Percentiles rank a stretch among this genome's conserved stretches.
phyloP scores from a whole-genome alignment of 2,329 filamentous ascomycete genomes.

The Ophiosphaerella narmari region DNA sequence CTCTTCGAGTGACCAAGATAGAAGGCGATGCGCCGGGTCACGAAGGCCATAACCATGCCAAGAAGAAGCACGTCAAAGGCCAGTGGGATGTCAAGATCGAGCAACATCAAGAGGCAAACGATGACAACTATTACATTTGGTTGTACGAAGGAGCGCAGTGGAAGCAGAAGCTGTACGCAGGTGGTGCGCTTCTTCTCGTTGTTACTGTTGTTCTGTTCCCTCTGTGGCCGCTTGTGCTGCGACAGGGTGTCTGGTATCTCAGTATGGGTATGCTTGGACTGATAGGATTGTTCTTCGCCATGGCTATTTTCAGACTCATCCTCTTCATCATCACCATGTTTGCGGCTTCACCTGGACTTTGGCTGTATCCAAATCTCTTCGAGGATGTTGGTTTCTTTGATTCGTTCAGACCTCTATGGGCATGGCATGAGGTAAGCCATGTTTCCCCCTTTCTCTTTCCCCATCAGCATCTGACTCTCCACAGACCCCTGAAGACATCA shows the following conservation, averaged over 20 bases:
- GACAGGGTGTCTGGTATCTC: conserved; percentile 95
- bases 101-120: conserved; percentile 86
- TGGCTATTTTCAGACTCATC: conserved; percentile 96
- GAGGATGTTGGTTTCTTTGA: conserved; percentile 99
- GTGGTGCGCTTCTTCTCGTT: conserved; percentile 78
- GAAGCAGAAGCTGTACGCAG: conserved; percentile 91
- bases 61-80: conserved; percentile 86
- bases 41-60: conserved; percentile 58
- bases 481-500: conserved; percentile 49
- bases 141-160: conserved; percentile 92
- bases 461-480: neutral
- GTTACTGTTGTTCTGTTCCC: conserved; percentile 94
- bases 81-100: conserved; percentile 96
- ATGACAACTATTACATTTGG: conserved; percentile 96
- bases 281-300: conserved; percentile 91
- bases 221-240: conserved; percentile 88
- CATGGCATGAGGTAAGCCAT: conserved; percentile 84
- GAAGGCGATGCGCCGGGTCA: conserved; percentile 71
- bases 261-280: conserved; percentile 91
- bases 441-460: too few relatives aligned
- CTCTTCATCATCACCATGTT: conserved; percentile 94
- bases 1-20: conserved; percentile 83
- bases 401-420: conserved; percentile 94
- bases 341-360: conserved; percentile 80
- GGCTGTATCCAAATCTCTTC: conserved; percentile 97